phyloP scores from a whole-genome alignment of 2,329 filamentous ascomycete genomes.

The Juglanconis oblonga region DNA sequence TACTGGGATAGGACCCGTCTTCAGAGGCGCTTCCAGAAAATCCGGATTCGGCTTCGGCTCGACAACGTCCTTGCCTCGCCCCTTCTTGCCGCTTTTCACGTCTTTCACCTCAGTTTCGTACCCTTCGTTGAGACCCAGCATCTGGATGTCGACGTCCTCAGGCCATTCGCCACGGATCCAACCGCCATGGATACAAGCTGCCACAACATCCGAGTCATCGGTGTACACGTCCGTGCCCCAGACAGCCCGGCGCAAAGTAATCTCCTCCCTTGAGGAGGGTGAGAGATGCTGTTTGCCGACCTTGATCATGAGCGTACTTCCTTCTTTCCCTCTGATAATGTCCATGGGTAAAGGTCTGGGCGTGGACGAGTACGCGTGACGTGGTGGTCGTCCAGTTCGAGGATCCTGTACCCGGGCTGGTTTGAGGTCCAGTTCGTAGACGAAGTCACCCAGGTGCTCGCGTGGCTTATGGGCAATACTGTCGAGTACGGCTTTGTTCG shows the following conservation, averaged over 20 bases:
- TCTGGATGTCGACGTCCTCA: slow-evolving; percentile 67
- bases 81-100: slow-evolving; percentile 31
- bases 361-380: slow-evolving; percentile 39
- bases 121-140: slow-evolving; percentile 57
- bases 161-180: slow-evolving; percentile 90
- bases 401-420: slow-evolving; percentile 47
- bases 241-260: slow-evolving; percentile 74
- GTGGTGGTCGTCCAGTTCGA: slow-evolving; percentile 45
- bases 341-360: slow-evolving; percentile 76
- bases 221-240: slow-evolving; percentile 97
- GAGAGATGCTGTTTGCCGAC: slow-evolving; percentile 77
- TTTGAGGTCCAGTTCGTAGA: slow-evolving; percentile 71
- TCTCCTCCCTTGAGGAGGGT: slow-evolving; percentile 70
- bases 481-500: slow-evolving; percentile 68
- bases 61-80: slow-evolving; percentile 18
- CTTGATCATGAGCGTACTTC: slow-evolving; percentile 86
- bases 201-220: slow-evolving; percentile 91
- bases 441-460: slow-evolving; percentile 77
- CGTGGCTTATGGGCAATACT: slow-evolving; percentile 69
- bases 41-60: slow-evolving; percentile 19
- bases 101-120: slow-evolving; percentile 25
- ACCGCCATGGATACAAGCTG: slow-evolving; percentile 87
- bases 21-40: slow-evolving; percentile 51
- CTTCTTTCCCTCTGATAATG: slow-evolving; percentile 69
- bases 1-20: slow-evolving; percentile 59